Percentiles rank a stretch among this genome's conserved stretches.
These are phyloP conservation scores for Annulohypoxylon maeteangense DNA, from an alignment of 495 filamentous ascomycete genomes.

Conservation along the genomic window DNA sequence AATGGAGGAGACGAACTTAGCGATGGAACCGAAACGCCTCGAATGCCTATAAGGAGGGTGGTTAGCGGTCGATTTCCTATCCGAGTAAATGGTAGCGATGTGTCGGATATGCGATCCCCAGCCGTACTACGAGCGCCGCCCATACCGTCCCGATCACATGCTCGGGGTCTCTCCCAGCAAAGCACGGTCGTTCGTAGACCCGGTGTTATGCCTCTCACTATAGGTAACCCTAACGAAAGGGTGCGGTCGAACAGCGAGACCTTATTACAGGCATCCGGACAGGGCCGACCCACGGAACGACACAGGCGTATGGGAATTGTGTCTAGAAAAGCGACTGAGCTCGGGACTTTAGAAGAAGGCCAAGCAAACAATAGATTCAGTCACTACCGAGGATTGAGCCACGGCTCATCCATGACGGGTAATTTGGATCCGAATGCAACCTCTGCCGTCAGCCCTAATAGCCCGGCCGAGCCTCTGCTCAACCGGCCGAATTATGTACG, in stretches of 20 bases:
- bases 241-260: slow-evolving; percentile 92
- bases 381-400: slow-evolving; percentile 83
- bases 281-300: slow-evolving; percentile 62
- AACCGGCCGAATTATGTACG: slow-evolving; percentile 71
- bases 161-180: slow-evolving; percentile 80
- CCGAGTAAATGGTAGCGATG: slow-evolving; percentile 71
- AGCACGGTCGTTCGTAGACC: slow-evolving; percentile 72
- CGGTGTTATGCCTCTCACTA: slow-evolving; percentile 72
- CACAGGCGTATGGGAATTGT: slow-evolving; percentile 86
- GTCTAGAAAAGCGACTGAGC: slow-evolving; percentile 75
- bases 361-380: slow-evolving; percentile 75
- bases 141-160: slow-evolving; percentile 80
- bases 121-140: slow-evolving; percentile 73
- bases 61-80: slow-evolving; percentile 86
- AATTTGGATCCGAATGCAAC: slow-evolving; percentile 50
- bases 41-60: slow-evolving; percentile 74
- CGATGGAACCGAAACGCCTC: slow-evolving; percentile 76
- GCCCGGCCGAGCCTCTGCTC: slow-evolving; percentile 65
- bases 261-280: slow-evolving; percentile 63
- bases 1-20: slow-evolving; percentile 71
- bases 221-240: slow-evolving; percentile 78
- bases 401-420: slow-evolving; percentile 78
- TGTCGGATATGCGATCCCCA: slow-evolving; percentile 71
- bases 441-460: slow-evolving; percentile 60
- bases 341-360: slow-evolving; percentile 79